A percentile compares a stretch with the other conserved stretches of the same genome.
phyloP scores from a whole-genome alignment of 176 grass and related monocot genomes.

The Bromus sterilis region DNA sequence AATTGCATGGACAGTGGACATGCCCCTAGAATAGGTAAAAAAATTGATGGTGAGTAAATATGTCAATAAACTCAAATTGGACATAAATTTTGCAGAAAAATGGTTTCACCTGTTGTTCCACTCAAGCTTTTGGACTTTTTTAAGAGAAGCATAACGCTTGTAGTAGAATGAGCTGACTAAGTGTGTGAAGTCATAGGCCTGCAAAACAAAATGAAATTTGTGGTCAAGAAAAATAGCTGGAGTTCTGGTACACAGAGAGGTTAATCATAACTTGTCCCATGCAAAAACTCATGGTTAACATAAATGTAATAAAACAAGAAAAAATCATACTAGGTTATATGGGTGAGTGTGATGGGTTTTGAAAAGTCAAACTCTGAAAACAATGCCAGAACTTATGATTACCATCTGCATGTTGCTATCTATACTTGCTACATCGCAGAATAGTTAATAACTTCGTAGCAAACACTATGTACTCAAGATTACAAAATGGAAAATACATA shows the following conservation, averaged over 20 bases:
- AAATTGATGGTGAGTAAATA: not conserved
- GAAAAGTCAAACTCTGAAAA: not conserved
- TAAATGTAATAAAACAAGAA: constrained; percentile 17
- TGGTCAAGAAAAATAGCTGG: not conserved
- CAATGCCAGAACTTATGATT: not conserved
- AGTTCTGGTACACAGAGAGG: not conserved
- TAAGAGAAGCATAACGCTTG: constrained; percentile 89
- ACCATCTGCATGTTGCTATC: not conserved
- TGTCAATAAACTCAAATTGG: not conserved
- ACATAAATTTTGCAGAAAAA: constrained; percentile 8
- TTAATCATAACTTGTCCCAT: constrained; percentile 13
- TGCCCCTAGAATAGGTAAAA: constrained; percentile 60
- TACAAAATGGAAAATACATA: not conserved
- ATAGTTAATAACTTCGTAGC: not conserved
- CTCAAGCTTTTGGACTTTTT: constrained; percentile 83
- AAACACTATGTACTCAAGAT: not conserved
- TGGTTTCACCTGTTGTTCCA: constrained; percentile 83
- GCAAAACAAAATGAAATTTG: constrained; percentile 11
- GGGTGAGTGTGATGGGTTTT: not conserved
- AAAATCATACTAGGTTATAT: not conserved
- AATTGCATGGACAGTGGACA: constrained; percentile 90
- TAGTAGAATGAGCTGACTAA: constrained; percentile 78
- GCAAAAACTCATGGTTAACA: not conserved
- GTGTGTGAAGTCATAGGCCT: constrained; percentile 76
- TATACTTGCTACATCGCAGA: not conserved